These are phyloP conservation scores for Artemisia tridentata DNA, from an alignment of 129 eudicot genomes.

Conservation along the genomic window DNA sequence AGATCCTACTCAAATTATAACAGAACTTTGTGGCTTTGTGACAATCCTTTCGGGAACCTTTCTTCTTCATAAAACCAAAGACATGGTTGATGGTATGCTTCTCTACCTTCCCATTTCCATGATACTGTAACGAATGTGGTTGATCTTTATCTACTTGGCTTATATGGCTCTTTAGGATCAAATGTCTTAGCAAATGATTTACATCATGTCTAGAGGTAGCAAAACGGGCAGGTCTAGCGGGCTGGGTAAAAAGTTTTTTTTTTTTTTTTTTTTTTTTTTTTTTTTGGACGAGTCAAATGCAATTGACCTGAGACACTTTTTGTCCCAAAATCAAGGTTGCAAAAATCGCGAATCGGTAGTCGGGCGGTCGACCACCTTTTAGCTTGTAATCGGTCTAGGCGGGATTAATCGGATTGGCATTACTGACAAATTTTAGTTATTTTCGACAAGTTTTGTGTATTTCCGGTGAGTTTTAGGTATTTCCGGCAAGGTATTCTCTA, in stretches of 20 bases:
- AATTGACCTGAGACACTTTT: neutral
- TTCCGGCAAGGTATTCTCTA: no score
- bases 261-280: neutral
- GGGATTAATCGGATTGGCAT: no score
- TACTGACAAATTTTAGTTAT: no score
- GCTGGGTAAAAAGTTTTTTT: neutral
- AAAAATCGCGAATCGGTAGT: no score
- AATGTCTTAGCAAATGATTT: neutral
- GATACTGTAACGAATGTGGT: neutral
- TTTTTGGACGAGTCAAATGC: neutral
- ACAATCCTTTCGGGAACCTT: slow-evolving; percentile 95
- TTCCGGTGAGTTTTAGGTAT: no score
- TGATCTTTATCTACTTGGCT: neutral
- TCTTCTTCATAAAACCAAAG: slow-evolving; percentile 95
- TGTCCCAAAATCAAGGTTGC: neutral
- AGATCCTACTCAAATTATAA: slow-evolving; percentile 80
- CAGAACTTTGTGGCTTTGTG: slow-evolving; percentile 96
- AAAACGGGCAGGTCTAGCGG: neutral
- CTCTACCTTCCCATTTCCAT: slow-evolving; percentile 2
- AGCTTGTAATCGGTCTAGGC: no score
- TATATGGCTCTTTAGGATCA: neutral
- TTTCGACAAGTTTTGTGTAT: no score
- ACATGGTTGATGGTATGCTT: slow-evolving; percentile 77
- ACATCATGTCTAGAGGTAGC: neutral
- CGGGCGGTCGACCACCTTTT: no score